Conservation (phyloP, 2,329 filamentous ascomycete species). For the Botrytis paeoniae region DNA sequence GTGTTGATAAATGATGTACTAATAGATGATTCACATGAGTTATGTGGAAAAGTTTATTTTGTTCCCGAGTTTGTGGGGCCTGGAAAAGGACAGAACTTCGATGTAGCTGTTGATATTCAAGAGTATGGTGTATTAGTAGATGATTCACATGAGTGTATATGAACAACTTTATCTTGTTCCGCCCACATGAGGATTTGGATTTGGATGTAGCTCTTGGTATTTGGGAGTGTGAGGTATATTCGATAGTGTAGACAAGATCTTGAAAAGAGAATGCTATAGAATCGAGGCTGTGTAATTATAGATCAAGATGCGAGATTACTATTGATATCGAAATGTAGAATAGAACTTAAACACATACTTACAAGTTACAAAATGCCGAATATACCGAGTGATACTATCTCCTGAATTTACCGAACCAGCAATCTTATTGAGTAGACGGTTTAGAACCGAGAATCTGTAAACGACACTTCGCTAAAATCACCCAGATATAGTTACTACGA, state of each 20-base stretch:
- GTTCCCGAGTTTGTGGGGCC: too few relatives aligned
- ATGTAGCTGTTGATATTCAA: too few relatives aligned
- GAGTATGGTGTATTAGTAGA: background rate
- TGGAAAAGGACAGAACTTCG: too few relatives aligned
- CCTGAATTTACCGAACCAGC: background rate
- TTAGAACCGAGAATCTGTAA: background rate
- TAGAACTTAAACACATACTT: too few relatives aligned
- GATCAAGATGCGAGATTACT: background rate
- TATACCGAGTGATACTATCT: background rate
- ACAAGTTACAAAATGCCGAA: too few relatives aligned
- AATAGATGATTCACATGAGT: too few relatives aligned
- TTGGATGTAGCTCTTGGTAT: background rate
- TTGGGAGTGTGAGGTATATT: background rate
- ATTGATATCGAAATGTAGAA: background rate
- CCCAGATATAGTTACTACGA: background rate
- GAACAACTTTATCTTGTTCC: background rate
- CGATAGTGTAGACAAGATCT: background rate
- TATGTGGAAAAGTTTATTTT: too few relatives aligned
- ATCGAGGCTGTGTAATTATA: background rate
- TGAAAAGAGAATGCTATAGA: background rate
- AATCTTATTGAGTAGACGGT: background rate
- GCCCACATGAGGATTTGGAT: background rate
- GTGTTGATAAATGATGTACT: too few relatives aligned
- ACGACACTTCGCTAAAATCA: background rate
- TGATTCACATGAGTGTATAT: background rate